Percentiles rank a stretch among this genome's conserved stretches.
These are phyloP conservation scores for Talaromyces sp. DNA, from an alignment of 2,329 filamentous ascomycete genomes.

Conservation along the genomic window DNA sequence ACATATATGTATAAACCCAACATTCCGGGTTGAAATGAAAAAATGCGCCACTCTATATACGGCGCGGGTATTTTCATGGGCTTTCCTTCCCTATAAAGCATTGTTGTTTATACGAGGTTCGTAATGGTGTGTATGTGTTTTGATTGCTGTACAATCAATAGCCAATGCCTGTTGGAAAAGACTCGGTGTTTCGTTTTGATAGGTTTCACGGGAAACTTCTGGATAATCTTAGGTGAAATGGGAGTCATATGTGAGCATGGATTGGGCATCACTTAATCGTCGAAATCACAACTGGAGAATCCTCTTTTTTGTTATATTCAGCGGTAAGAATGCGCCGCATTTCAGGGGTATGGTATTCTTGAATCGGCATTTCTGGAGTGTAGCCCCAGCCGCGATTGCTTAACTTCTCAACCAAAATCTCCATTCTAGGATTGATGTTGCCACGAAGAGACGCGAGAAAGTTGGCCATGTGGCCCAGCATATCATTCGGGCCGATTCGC, in stretches of 20 bases:
- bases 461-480: conserved; percentile 7
- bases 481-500: conserved; percentile 8
- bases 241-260: neutral
- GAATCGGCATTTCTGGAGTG: neutral
- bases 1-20: neutral
- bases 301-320: neutral
- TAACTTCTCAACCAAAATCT: conserved; percentile 10
- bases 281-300: neutral
- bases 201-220: neutral
- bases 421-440: conserved; percentile 10
- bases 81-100: neutral
- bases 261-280: neutral
- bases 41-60: neutral
- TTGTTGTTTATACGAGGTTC: neutral
- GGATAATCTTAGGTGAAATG: neutral
- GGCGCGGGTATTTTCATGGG: neutral
- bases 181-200: neutral
- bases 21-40: neutral
- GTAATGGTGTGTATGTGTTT: neutral
- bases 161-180: neutral
- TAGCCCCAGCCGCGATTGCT: conserved; percentile 7
- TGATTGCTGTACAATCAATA: neutral
- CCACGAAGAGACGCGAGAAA: conserved; percentile 8
- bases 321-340: neutral
- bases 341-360: neutral